phyloP scores from a whole-genome alignment of 768 basidiomycete genomes.

The Leucosporidium yakuticum region DNA sequence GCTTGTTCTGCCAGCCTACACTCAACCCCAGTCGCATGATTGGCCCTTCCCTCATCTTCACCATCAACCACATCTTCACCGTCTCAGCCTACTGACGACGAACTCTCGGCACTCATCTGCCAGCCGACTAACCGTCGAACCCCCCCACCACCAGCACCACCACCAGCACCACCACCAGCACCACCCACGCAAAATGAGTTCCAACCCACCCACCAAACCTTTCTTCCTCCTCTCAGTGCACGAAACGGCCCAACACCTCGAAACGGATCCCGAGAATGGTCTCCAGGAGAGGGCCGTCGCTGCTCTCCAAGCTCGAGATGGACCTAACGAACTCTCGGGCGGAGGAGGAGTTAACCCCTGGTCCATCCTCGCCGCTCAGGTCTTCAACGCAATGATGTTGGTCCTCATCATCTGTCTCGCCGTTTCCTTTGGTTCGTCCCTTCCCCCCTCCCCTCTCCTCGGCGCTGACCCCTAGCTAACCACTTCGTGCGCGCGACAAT shows the following conservation, averaged over 20 bases:
- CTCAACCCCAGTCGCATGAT: too few relatives aligned
- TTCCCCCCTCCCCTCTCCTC: too few relatives aligned
- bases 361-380: slow-evolving; percentile 41
- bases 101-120: background rate
- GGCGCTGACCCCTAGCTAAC: too few relatives aligned
- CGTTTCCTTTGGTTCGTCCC: slow-evolving; percentile 48
- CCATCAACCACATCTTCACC: background rate
- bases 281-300: background rate
- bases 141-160: background rate
- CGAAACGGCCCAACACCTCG: slow-evolving; percentile 17
- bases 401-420: slow-evolving; percentile 44
- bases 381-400: slow-evolving; percentile 42
- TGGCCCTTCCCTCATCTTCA: too few relatives aligned
- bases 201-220: background rate
- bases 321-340: slow-evolving; percentile 21
- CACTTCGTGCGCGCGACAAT: too few relatives aligned
- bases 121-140: too few relatives aligned
- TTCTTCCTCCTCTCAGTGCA: slow-evolving; percentile 6
- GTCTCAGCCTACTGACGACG: background rate
- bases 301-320: slow-evolving; percentile 15
- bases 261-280: slow-evolving; percentile 10
- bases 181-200: too few relatives aligned
- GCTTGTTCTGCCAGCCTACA: too few relatives aligned
- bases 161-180: too few relatives aligned
- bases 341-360: slow-evolving; percentile 33